A percentile compares a stretch with the other conserved stretches of the same genome.
Evolutionary conservation across 73 alveolate genomes (phyloP).

Genomic region (Halteria grandinella): DNA sequence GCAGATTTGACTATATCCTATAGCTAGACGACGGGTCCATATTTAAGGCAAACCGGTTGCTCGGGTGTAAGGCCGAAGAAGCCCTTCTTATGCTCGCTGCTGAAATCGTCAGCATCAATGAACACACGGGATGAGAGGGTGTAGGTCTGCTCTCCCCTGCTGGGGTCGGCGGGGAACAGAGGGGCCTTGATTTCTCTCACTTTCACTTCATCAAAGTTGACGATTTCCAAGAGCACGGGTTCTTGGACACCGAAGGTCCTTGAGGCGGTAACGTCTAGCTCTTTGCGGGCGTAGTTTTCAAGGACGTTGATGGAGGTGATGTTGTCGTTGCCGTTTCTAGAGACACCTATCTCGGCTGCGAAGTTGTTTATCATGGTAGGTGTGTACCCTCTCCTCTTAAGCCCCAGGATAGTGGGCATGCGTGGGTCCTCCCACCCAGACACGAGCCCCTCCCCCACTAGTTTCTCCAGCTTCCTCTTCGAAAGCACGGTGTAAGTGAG

Average conservation of each 20-base stretch:
- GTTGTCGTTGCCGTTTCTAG: constrained; percentile 96
- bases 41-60: constrained; percentile 92
- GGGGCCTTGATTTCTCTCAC: constrained; percentile 82
- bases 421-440: constrained; percentile 99
- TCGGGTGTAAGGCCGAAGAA: constrained; percentile 96
- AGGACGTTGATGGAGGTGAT: constrained; percentile 88
- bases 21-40: constrained; percentile 83
- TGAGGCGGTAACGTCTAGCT: constrained; percentile 92
- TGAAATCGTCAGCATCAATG: constrained; percentile 92
- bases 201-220: constrained; percentile 73
- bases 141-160: constrained; percentile 87
- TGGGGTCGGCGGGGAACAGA: constrained; percentile 89
- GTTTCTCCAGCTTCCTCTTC: constrained; percentile 92
- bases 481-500: constrained; percentile 93
- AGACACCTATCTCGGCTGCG: constrained; percentile 94
- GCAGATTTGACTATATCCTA: constrained; percentile 81
- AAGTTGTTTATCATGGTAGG: constrained; percentile 95
- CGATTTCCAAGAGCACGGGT: constrained; percentile 88
- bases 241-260: constrained; percentile 96
- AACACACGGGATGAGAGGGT: constrained; percentile 76
- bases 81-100: constrained; percentile 83
- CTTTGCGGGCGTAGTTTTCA: constrained; percentile 94
- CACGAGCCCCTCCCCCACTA: constrained; percentile 83
- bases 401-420: constrained; percentile 94
- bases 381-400: constrained; percentile 98